Evolutionary conservation across 805 yeast genomes (phyloP).

Genomic region (Priceomyces haplophilus): DNA sequence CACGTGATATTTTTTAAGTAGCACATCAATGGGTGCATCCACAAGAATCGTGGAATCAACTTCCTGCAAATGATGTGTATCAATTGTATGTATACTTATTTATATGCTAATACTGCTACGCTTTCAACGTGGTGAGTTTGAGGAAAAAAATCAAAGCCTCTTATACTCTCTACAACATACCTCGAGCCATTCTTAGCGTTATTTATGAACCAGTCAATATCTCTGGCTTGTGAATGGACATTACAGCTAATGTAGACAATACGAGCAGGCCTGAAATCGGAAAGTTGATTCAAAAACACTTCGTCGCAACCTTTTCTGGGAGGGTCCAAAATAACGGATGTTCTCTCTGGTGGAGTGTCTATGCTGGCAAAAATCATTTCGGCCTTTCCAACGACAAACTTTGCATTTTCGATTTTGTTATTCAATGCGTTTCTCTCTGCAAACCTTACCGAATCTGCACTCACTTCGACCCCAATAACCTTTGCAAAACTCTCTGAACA

Average conservation of each 20-base stretch:
- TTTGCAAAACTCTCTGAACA: slow-evolving; percentile 76
- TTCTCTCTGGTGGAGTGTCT: slow-evolving; percentile 68
- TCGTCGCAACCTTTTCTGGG: slow-evolving; percentile 97
- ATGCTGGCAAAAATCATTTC: slow-evolving; percentile 80
- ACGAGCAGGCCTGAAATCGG: slow-evolving; percentile 77
- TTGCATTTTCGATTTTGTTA: slow-evolving; percentile 75
- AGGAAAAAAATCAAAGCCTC: slow-evolving; percentile 96
- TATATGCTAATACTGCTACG: slow-evolving; percentile 61
- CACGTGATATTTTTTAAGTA: not conserved
- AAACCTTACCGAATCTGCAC: slow-evolving; percentile 85
- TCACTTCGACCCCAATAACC: slow-evolving; percentile 91
- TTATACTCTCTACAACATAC: slow-evolving; percentile 74
- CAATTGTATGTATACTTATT: slow-evolving; percentile 1
- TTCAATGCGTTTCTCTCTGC: slow-evolving; percentile 77
- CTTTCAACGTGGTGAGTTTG: slow-evolving; percentile 92
- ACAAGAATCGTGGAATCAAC: no score
- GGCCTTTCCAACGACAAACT: slow-evolving; percentile 88
- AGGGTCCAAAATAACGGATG: slow-evolving; percentile 92
- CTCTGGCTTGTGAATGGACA: slow-evolving; percentile 97
- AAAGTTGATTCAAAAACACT: slow-evolving; percentile 77
- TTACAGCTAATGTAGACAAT: slow-evolving; percentile 96
- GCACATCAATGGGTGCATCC: no score
- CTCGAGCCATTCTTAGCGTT: slow-evolving; percentile 58
- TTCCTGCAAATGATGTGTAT: no score
- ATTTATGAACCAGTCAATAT: slow-evolving; percentile 75